Conservation (phyloP, 352 stramenopile genomes). For the Peronospora farinosa region DNA sequence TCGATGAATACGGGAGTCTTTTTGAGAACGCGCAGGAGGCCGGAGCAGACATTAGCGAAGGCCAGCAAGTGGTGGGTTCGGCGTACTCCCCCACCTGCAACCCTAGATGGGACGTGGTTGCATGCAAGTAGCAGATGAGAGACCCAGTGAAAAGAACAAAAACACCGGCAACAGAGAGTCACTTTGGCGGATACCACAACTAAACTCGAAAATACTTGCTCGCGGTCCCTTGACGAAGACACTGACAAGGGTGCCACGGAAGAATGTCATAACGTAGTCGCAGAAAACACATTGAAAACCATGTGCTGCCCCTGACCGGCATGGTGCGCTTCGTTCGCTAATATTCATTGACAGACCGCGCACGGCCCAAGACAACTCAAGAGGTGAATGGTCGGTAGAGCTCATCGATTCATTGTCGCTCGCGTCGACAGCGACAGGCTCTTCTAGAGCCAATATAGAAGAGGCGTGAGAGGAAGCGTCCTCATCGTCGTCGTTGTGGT, state of each 20-base stretch:
- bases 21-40: not conserved
- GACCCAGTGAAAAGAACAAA: conserved; percentile 25
- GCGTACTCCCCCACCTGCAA: not conserved
- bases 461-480: too few relatives aligned
- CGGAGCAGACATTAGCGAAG: conserved; percentile 17
- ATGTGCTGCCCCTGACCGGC: too few relatives aligned
- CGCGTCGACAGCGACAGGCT: too few relatives aligned
- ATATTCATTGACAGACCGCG: too few relatives aligned
- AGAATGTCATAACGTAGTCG: conserved; percentile 11
- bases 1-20: conserved; percentile 2
- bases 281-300: not conserved
- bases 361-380: too few relatives aligned
- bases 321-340: too few relatives aligned
- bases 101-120: not conserved
- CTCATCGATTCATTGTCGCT: too few relatives aligned
- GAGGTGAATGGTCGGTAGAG: too few relatives aligned
- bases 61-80: conserved; percentile 6
- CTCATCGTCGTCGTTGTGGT: too few relatives aligned
- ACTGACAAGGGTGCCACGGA: not conserved
- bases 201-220: conserved; percentile 14
- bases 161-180: conserved; percentile 17
- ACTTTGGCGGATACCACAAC: conserved; percentile 14
- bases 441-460: too few relatives aligned
- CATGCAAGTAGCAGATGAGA: conserved; percentile 6
- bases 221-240: conserved; percentile 11